Percentiles rank a stretch among this genome's conserved stretches.
Conservation (phyloP, 2,329 filamentous ascomycete species). For the Stagonosporopsis chrysanthemi region DNA sequence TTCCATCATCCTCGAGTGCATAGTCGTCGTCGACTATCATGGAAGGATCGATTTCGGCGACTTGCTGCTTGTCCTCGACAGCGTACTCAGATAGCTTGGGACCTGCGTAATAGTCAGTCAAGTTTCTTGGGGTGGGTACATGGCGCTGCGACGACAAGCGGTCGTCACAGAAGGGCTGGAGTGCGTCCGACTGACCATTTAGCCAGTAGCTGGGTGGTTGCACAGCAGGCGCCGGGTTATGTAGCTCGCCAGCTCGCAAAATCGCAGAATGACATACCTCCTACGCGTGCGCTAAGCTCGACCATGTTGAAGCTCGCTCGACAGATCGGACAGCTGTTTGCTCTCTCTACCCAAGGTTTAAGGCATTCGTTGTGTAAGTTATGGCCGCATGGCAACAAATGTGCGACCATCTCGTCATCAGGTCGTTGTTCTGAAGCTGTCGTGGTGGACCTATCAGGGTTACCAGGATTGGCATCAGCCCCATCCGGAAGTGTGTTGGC, state of each 20-base stretch:
- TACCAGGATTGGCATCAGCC: constrained; percentile 34
- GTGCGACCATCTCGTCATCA: constrained; percentile 64
- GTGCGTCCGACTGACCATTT: constrained; percentile 43
- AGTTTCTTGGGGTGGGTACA: constrained; percentile 3
- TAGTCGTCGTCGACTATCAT: constrained; percentile 78
- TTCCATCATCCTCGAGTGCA: constrained; percentile 54
- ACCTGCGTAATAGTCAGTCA: constrained; percentile 51
- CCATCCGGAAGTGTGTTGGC: constrained; percentile 38
- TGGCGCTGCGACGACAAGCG: constrained; percentile 11
- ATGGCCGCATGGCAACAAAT: constrained; percentile 81
- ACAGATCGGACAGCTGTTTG: constrained; percentile 98
- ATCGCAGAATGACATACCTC: constrained; percentile 65
- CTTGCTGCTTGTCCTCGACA: constrained; percentile 85
- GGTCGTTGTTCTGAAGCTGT: constrained; percentile 41
- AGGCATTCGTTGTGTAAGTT: constrained; percentile 92
- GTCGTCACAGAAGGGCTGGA: constrained; percentile 25
- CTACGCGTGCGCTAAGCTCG: constrained; percentile 78
- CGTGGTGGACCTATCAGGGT: constrained; percentile 24
- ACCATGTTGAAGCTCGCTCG: constrained; percentile 90
- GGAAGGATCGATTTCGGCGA: constrained; percentile 85
- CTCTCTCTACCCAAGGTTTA: constrained; percentile 92
- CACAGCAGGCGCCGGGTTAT: constrained; percentile 28
- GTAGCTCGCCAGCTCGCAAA: constrained; percentile 24
- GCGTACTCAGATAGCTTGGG: constrained; percentile 65
- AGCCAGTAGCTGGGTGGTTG: constrained; percentile 31